Base-by-base conservation (phyloP, 2,329 filamentous ascomycete genomes). In the Pseudogymnoascus sp. region DNA sequence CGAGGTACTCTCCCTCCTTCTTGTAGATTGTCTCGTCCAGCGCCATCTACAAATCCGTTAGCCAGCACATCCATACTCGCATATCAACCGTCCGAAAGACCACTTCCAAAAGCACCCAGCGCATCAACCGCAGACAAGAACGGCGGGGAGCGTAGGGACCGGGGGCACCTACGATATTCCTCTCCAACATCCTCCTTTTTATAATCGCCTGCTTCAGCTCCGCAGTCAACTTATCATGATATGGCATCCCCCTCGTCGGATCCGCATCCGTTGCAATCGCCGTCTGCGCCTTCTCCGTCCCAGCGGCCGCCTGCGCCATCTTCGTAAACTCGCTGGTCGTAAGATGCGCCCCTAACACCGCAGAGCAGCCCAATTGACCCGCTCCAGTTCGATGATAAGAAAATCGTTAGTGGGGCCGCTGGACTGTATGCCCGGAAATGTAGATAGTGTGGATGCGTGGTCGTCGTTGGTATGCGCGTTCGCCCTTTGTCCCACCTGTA, bases 1-100 rank as follows among this genome's bases (percentile, higher is more conserved):
- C 93, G 61, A 99, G 86, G 75, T 99, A 99, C 16, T 87, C 83
- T 64, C 87, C 86, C 75, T 99, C 95, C 71, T 91, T 88, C 67
- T 88, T 86, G 73, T 84, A 86, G 70, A 99, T 97, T 67, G 84
- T 83, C 60, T 96, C 90, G 79, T 99, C 95, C 11, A 70, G 68
- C 1, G 60, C 44, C 80, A 70, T 21, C 74, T 74, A 63, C 74
- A 71, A 62, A 77, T 71, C 16, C 77, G 69, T 62, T 74, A 67
- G 61, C 76, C 71, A 64, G 8, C 10, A 6, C 14, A 7, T 2
- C 24, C 47, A 31, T 11, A 53, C 14, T 29, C 8, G 3, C 21
- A 5, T 26, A 63, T 21, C 29, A 35, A 19, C 38, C 10, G 3
- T 8, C 38, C 19, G 6, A 13, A 29, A 21, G 6, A 2, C 24